Conservation (phyloP, 179 eudicot genomes). For the Actinidia chinensis region DNA sequence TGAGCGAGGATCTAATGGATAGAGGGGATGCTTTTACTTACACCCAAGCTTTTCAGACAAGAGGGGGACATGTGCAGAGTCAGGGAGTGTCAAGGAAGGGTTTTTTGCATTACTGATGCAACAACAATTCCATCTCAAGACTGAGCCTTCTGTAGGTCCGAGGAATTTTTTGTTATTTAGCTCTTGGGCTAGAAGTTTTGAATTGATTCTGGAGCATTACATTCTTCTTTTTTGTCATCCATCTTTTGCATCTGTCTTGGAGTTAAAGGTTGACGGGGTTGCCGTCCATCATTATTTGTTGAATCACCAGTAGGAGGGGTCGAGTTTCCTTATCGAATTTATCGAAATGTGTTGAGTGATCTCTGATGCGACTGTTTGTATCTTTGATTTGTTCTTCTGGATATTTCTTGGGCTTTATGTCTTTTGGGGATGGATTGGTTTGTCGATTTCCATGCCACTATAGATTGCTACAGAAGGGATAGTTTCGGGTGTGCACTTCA, state of each 20-base stretch:
- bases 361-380: neutral
- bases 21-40: too few species aligned
- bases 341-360: neutral
- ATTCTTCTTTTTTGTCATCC: neutral
- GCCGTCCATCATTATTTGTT: neutral
- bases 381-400: neutral
- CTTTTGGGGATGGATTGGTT: constrained; percentile 14
- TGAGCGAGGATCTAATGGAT: too few species aligned
- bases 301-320: neutral
- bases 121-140: too few species aligned
- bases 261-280: neutral
- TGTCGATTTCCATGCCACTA: neutral
- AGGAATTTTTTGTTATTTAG: neutral
- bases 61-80: too few species aligned
- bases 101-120: too few species aligned
- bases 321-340: neutral
- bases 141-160: too few species aligned
- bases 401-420: too few species aligned
- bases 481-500: neutral
- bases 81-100: too few species aligned
- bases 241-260: neutral
- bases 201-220: neutral
- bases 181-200: neutral
- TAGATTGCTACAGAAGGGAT: neutral
- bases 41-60: too few species aligned